phyloP scores from a whole-genome alignment of 2,329 filamentous ascomycete genomes.

The Paramyrothecium sp. region DNA sequence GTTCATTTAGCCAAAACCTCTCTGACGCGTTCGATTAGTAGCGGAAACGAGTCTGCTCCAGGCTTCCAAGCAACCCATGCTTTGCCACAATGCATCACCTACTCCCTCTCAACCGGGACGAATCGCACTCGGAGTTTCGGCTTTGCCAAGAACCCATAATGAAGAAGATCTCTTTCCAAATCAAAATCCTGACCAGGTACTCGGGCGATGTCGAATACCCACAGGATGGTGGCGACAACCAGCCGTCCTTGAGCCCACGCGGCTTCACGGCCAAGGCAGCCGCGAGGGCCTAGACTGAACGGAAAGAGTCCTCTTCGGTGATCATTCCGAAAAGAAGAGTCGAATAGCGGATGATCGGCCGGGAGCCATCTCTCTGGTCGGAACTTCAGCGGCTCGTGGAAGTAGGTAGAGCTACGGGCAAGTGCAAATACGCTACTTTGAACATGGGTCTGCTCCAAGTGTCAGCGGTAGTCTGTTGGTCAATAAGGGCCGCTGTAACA shows the following conservation, averaged over 20 bases:
- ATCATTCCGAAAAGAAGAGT: background rate
- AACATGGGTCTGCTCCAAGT: background rate
- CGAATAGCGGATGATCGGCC: background rate
- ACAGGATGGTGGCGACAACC: background rate
- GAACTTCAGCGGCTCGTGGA: background rate
- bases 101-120: background rate
- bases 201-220: background rate
- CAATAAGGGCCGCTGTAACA: background rate
- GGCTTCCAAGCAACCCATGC: background rate
- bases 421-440: background rate
- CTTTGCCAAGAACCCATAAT: background rate
- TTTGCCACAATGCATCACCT: background rate
- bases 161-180: background rate
- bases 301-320: background rate
- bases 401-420: background rate
- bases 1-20: no score
- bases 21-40: no score
- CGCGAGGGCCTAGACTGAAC: background rate
- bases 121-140: background rate
- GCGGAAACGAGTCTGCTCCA: no score
- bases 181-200: background rate
- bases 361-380: background rate
- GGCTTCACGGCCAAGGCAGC: background rate
- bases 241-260: background rate
- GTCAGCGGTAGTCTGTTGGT: no score